Percentiles rank a stretch among this genome's conserved stretches.
Conservation (phyloP, 768 basidiomycete genomes). For the Trametes cubensis region DNA sequence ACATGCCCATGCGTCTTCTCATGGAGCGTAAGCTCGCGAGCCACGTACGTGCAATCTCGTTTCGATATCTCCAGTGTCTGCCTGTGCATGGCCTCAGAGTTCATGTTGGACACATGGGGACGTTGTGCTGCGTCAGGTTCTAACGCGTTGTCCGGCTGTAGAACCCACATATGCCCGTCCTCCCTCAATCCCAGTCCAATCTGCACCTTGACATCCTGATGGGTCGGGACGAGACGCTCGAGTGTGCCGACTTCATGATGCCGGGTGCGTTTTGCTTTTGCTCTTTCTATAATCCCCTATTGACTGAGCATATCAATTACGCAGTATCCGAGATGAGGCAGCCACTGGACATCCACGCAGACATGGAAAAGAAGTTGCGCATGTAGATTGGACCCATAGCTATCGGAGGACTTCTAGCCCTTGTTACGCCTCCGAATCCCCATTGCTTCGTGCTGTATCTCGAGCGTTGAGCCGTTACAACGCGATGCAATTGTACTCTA, state of each 20-base stretch:
- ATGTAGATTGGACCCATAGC: slow-evolving; percentile 31
- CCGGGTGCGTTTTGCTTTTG: slow-evolving; percentile 45
- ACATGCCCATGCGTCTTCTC: slow-evolving; percentile 83
- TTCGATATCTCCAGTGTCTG: background rate
- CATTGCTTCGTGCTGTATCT: background rate
- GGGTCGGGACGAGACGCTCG: slow-evolving; percentile 87
- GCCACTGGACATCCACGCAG: slow-evolving; percentile 46
- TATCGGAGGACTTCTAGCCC: background rate
- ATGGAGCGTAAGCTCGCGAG: slow-evolving; percentile 94
- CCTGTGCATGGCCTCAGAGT: no score
- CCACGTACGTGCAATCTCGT: slow-evolving; percentile 50
- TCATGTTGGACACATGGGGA: no score
- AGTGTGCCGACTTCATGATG: slow-evolving; percentile 77
- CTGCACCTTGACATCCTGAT: slow-evolving; percentile 90
- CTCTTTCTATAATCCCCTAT: background rate
- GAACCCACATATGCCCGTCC: slow-evolving; percentile 67
- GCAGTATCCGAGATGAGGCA: slow-evolving; percentile 37
- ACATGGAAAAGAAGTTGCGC: slow-evolving; percentile 52
- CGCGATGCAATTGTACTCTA: slow-evolving; percentile 12
- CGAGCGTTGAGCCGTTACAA: no score
- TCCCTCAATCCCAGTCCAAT: slow-evolving; percentile 71
- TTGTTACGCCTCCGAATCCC: background rate
- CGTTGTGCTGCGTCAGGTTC: background rate
- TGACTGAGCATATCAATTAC: background rate
- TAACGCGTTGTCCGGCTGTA: slow-evolving; percentile 32